Base-by-base conservation (phyloP, 2,329 filamentous ascomycete species). In the Penicillium sp. region DNA sequence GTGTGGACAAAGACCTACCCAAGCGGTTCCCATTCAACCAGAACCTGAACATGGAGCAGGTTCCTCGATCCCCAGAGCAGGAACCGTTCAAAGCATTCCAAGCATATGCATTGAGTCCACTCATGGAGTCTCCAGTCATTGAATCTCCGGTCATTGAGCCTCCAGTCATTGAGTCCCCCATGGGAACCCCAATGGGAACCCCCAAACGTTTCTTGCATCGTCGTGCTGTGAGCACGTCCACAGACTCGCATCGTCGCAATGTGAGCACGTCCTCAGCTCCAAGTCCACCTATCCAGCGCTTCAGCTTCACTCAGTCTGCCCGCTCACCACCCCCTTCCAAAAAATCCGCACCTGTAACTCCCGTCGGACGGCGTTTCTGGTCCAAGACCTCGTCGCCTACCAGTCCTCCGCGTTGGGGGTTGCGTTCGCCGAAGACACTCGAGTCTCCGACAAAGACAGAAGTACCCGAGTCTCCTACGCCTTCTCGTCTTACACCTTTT, bases 21-120 rank as follows among this genome's bases (percentile, higher is more conserved):
- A 55, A 42, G 14, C 52, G 50, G 26, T 61, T 61, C 27, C 60
- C 60, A 1, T 61, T 63, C 51, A 62, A 59, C 27, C 43, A 59
- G 4, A 49, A 44, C 3, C 32, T 41, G 1, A 39, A 42, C 10
- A 22, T 24, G 11, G 56, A 59, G 26, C 42, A 43, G 22, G 43
- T 27, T 13, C 42, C 27, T 10, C 32, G 20, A 6, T 18, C 14
- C 31, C 35, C 35, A 14, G 35, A 14, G 3, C n/a, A 24, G 20
- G 35, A 23, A 37, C 2, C 13, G 6, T 37, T 24, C 35, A 37
- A 37, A 13, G 1, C 14, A 13, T 10, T 13, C 26, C 44, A 37
- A 13, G 1, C 14, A 13, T 10, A 9, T 22, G 42, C 31, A 31
- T 9, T 16, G 16, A 34, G 31, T 34, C 31, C 31, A 18, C 14